Percentiles rank a stretch among this genome's conserved stretches.
Evolutionary conservation across 1,284 basidiomycete species (phyloP).

Genomic region (Boletus smithii): DNA sequence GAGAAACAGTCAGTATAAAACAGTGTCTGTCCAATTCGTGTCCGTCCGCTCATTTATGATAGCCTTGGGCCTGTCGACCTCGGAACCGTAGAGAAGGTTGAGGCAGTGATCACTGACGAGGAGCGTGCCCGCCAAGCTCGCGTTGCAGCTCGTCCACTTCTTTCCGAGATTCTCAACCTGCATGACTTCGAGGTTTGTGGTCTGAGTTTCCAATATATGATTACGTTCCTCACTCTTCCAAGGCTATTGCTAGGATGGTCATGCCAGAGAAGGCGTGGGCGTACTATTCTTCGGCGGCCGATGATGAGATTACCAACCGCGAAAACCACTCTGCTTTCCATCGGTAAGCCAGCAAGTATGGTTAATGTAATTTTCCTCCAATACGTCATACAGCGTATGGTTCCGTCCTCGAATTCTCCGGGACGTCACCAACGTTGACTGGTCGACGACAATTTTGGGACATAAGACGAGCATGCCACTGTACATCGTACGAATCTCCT

Average conservation of each 20-base stretch:
- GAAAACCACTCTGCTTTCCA: slow-evolving; percentile 90
- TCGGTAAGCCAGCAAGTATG: slow-evolving; percentile 42
- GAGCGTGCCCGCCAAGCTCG: slow-evolving; percentile 59
- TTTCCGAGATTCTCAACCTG: slow-evolving; percentile 79
- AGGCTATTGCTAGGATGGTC: slow-evolving; percentile 70
- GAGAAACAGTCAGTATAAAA: slow-evolving; percentile 62
- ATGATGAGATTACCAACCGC: slow-evolving; percentile 84
- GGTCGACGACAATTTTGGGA: slow-evolving; percentile 77
- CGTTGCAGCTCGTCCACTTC: slow-evolving; percentile 55
- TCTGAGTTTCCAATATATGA: not conserved
- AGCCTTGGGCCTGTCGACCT: slow-evolving; percentile 72
- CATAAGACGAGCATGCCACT: slow-evolving; percentile 73
- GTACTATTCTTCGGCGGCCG: slow-evolving; percentile 84
- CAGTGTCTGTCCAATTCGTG: no score
- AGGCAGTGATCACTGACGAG: slow-evolving; percentile 50
- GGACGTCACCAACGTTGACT: slow-evolving; percentile 81
- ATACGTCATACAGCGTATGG: slow-evolving; percentile 65
- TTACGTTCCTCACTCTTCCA: slow-evolving; percentile 6
- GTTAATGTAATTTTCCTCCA: not conserved
- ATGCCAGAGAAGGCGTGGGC: slow-evolving; percentile 86
- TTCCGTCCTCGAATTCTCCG: slow-evolving; percentile 88
- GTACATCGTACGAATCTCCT: slow-evolving; percentile 55
- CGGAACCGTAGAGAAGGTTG: slow-evolving; percentile 54
- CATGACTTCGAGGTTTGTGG: slow-evolving; percentile 84
- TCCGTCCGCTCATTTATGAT: slow-evolving; percentile 7